A percentile compares a stretch with the other conserved stretches of the same genome.
Conservation (phyloP, 495 filamentous ascomycete genomes). For the Podospora comata region DNA sequence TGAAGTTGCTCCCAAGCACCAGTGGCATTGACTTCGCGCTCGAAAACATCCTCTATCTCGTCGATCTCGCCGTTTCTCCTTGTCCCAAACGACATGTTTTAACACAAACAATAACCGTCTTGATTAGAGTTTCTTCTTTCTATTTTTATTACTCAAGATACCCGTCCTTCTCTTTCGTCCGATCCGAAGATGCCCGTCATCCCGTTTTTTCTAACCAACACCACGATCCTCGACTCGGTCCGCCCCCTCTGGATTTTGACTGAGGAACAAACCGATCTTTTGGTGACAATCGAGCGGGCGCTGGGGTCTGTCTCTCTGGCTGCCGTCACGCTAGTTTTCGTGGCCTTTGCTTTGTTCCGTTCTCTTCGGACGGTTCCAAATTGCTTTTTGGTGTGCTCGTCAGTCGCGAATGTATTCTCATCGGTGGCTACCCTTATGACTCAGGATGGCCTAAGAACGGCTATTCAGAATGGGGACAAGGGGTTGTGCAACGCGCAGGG, state of each 20-base stretch:
- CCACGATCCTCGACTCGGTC: neutral
- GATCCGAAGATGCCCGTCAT: neutral
- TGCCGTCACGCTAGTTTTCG: constrained; percentile 62
- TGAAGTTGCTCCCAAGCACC: neutral
- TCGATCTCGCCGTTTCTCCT: neutral
- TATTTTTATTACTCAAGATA: neutral
- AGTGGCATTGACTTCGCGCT: neutral
- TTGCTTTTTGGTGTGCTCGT: constrained; percentile 72
- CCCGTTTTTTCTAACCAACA: neutral
- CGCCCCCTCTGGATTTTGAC: constrained; percentile 5
- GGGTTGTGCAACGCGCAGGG: constrained; percentile 71
- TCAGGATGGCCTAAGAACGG: constrained; percentile 42
- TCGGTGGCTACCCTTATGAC: constrained; percentile 68
- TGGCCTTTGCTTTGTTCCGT: constrained; percentile 56
- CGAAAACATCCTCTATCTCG: neutral
- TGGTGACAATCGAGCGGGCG: constrained; percentile 40
- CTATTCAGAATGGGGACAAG: neutral
- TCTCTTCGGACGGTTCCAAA: constrained; percentile 70
- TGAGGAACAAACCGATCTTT: constrained; percentile 30
- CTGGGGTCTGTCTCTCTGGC: constrained; percentile 56
- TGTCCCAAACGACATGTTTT: neutral
- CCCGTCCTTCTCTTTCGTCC: neutral
- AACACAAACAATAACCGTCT: neutral
- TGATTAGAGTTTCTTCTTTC: neutral
- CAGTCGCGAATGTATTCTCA: constrained; percentile 67